Base-by-base conservation (phyloP, 306 rosid species). In the Hippophae rhamnoides region DNA sequence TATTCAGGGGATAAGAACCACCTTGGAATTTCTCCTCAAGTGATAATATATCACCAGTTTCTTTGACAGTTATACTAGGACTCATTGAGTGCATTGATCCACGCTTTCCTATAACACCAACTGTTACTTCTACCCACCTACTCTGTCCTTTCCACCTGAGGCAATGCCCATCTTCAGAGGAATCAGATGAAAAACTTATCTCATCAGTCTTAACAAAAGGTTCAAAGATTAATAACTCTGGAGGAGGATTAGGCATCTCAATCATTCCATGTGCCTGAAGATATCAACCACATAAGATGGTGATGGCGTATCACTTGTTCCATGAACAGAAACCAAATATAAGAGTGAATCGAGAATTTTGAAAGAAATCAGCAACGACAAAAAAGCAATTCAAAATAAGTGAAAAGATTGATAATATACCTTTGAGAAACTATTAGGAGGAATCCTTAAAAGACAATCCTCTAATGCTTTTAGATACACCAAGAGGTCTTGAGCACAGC, bases 11-110 rank as follows among this genome's bases (percentile, higher is more conserved):
- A 42, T 58, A 42, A 47, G 23, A 58, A 23, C 46, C 58, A 90
- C 98, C 98, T 81, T 90, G 98, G 68, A 90, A 90, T 78, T 90
- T 90, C 71, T 90, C 98, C 87, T 90, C 98, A 3, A 87, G 89
- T 5, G 96, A 87, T 72, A 85, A 81, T 74, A 87, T 87, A 72
- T 87, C 96, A n/a, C 98, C 98, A 65, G 76, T 79, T 73, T 90
- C 98, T 75, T 83, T 87, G 67, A 90, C 95, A 52, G 98, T 85
- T 69, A 87, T 73, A 65, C 98, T 90, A 51, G 98, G 98, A 79
- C 82, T 90, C 74, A 90, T 62, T 0, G 98, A 87, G 67, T 59
- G 82, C 86, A 90, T 83, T 53, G 86, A 79, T 72, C 96, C 96
- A 64, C 75, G 76, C 69, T 76, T 85, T 69, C 96, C 98, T 61